A percentile compares a stretch with the other conserved stretches of the same genome.
These are phyloP conservation scores for Tricholoma terreum DNA, from an alignment of 768 basidiomycete species.

Conservation along the genomic window DNA sequence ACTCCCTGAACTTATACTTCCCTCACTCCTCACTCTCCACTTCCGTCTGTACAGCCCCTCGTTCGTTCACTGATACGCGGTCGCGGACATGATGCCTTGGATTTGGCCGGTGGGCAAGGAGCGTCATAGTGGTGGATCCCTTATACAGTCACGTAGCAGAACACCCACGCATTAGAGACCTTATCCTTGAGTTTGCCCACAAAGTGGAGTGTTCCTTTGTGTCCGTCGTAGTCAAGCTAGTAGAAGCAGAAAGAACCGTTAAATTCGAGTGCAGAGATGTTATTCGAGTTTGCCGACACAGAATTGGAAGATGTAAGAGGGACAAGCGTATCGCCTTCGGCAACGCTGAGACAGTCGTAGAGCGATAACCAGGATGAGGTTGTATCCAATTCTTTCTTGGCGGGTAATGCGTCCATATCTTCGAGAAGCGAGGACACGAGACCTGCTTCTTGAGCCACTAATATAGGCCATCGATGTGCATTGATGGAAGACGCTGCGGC, in stretches of 20 bases:
- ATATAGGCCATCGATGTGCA: conserved; percentile 76
- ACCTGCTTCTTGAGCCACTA: conserved; percentile 79
- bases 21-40: conserved; percentile 58
- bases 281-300: too few relatives aligned
- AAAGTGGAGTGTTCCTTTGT: conserved; percentile 80
- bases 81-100: conserved; percentile 18
- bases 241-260: conserved; percentile 83
- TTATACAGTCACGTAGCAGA: too few relatives aligned
- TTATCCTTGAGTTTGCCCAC: conserved; percentile 90
- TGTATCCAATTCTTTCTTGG: conserved; percentile 40
- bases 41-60: conserved; percentile 68
- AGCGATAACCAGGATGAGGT: conserved; percentile 70
- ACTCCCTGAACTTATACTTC: conserved; percentile 26
- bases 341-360: conserved; percentile 67
- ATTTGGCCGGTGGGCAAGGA: conserved; percentile 44
- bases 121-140: conserved; percentile 77
- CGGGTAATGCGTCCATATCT: conserved; percentile 50
- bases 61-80: conserved; percentile 72
- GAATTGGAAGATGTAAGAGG: conserved; percentile 36
- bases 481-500: conserved; percentile 61
- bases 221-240: too few relatives aligned
- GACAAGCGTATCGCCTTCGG: conserved; percentile 59
- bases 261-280: conserved; percentile 64
- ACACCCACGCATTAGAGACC: conserved; percentile 61
- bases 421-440: conserved; percentile 85